Evolutionary conservation across 2,329 filamentous ascomycete genomes (phyloP).

Genomic region (Ophidiomyces ophidiicola): DNA sequence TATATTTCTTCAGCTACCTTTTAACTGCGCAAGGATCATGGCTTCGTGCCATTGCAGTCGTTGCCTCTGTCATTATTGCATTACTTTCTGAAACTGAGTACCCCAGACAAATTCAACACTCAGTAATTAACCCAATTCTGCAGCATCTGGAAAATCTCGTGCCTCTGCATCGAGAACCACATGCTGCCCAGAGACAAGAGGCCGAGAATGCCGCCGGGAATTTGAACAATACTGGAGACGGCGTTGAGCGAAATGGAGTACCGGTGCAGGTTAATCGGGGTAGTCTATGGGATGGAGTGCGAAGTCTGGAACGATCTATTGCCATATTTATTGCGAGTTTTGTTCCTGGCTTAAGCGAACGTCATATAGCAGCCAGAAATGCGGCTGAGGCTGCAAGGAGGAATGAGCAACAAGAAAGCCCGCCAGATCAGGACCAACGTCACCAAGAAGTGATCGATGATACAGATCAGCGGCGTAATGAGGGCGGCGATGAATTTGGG

Average conservation of each 20-base stretch:
- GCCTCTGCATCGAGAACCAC: constrained; percentile 16
- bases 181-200: background rate
- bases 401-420: constrained; percentile 8
- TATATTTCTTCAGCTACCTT: constrained; percentile 49
- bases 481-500: background rate
- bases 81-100: constrained; percentile 33
- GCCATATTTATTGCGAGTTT: constrained; percentile 53
- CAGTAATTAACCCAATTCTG: constrained; percentile 31
- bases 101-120: constrained; percentile 24
- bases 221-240: constrained; percentile 7
- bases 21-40: constrained; percentile 40
- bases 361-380: constrained; percentile 46
- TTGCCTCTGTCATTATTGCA: constrained; percentile 27
- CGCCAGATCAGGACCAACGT: constrained; percentile 8
- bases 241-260: constrained; percentile 1
- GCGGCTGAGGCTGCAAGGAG: constrained; percentile 33
- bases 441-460: constrained; percentile 1
- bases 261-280: background rate
- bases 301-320: constrained; percentile 39
- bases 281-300: constrained; percentile 13
- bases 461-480: background rate
- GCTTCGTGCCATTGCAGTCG: constrained; percentile 32
- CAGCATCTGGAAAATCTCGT: constrained; percentile 36
- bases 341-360: constrained; percentile 50
- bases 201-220: constrained; percentile 5